Base-by-base conservation (phyloP, 352 stramenopile genomes). In the Globisporangium middletonii region DNA sequence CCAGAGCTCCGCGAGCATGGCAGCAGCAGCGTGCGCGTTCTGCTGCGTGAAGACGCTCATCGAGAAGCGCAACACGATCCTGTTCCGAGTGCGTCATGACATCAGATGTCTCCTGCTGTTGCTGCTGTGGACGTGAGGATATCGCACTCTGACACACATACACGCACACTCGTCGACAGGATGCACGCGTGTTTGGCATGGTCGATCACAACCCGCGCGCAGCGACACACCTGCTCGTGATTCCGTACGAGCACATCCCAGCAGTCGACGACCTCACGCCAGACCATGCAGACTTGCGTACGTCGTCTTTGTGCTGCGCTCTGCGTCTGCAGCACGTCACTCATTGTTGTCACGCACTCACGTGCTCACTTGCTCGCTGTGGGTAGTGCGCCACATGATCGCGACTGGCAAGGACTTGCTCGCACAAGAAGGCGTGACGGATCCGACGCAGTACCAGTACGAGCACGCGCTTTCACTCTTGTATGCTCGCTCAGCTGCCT, bases 141-240 rank as follows among this genome's bases (percentile, higher is more conserved):
- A 42, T 19, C 41, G 13, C 41, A 19, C 2, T 27, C 43, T 27
- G 16, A 30, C 4, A 11, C n/a, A 1, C 5, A 46, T 23, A 23
- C 11, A 9, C 33, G 33, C 43, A 26, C 23, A 5, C 26, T 23
- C 27, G 43, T 48, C 11, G 15, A 9, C 46, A 91, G 81, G 77
- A 89, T 69, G 71, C 73, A 16, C 55, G 62, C 33, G 68, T 88
- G n/a, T 68, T 86, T 56, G 81, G 67, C 1, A 89, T 88, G 53
- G 48, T 73, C 38, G 81, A 91, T 58, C 69, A 68, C 26, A 78
- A 86, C 42, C 76, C 81, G 33, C 73, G 76, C 16, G 78, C 81
- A 2, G 63, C 61, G 18, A 71, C 61, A 41, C 81, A 91, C 37
- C 44, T 89, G 49, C 63, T 91, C 42, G 73, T 91, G 49, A 83